Evolutionary conservation across 495 filamentous ascomycete genomes (phyloP).

Genomic region (Clohesyomyces aquaticus): DNA sequence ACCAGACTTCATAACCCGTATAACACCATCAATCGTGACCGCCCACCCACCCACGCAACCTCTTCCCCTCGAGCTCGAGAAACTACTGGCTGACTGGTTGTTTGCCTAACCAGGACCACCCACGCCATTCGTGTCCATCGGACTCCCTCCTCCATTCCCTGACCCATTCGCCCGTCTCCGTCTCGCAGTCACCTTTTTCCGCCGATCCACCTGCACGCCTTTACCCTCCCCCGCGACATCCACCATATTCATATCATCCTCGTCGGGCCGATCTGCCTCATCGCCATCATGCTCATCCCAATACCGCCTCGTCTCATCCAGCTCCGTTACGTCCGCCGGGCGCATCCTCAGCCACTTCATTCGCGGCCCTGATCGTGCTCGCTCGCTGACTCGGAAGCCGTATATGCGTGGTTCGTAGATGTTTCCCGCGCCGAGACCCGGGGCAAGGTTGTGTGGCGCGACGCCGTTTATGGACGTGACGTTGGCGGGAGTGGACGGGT

Average conservation of each 20-base stretch:
- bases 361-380: slow-evolving; percentile 81
- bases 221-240: slow-evolving; percentile 49
- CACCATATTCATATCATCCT: slow-evolving; percentile 54
- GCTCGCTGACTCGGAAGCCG: slow-evolving; percentile 89
- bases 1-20: not conserved
- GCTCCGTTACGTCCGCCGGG: slow-evolving; percentile 73
- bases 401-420: slow-evolving; percentile 97
- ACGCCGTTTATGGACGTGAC: slow-evolving; percentile 79
- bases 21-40: not conserved
- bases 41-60: no score
- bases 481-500: slow-evolving; percentile 46
- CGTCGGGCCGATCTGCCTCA: slow-evolving; percentile 46
- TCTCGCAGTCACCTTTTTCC: slow-evolving; percentile 39
- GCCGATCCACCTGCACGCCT: slow-evolving; percentile 19
- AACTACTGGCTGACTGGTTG: no score
- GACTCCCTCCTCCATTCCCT: slow-evolving; percentile 38
- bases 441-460: slow-evolving; percentile 77
- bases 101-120: not conserved
- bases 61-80: not conserved
- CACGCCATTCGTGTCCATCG: slow-evolving; percentile 42
- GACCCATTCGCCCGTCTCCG: slow-evolving; percentile 38
- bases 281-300: slow-evolving; percentile 39
- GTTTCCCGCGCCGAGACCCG: slow-evolving; percentile 78
- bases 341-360: slow-evolving; percentile 95
- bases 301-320: slow-evolving; percentile 75